Conservation (phyloP, 371 early-diverging fungal genomes). For the Mucor plumbeus region DNA sequence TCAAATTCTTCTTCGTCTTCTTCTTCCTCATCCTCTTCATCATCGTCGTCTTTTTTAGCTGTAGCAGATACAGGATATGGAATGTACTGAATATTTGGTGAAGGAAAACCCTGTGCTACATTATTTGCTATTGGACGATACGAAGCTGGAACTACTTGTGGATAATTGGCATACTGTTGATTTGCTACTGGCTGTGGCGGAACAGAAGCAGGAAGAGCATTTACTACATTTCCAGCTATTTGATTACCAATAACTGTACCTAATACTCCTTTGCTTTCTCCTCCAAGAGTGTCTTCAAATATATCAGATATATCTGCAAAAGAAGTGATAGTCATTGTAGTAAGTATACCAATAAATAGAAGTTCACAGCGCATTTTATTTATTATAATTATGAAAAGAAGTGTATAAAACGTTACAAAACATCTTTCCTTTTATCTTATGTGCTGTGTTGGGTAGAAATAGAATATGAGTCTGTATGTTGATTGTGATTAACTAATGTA, state of each 20-base stretch:
- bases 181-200: background rate
- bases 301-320: slow-evolving; percentile 1
- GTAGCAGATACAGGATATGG: background rate
- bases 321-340: background rate
- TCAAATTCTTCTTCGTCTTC: slow-evolving; percentile 1
- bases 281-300: background rate
- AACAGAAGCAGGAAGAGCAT: background rate
- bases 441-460: background rate
- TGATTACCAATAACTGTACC: background rate
- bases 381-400: background rate
- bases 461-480: background rate
- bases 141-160: background rate
- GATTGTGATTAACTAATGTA: background rate
- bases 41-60: background rate
- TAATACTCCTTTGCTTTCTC: background rate
- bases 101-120: background rate
- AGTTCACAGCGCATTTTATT: background rate
- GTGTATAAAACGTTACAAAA: background rate
- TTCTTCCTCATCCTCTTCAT: background rate
- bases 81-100: background rate
- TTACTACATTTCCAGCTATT: background rate
- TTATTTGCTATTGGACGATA: background rate
- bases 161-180: background rate
- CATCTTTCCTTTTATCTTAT: background rate
- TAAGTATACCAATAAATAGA: background rate